Conservation (phyloP, 768 basidiomycete genomes). For the Calocera cornea region DNA sequence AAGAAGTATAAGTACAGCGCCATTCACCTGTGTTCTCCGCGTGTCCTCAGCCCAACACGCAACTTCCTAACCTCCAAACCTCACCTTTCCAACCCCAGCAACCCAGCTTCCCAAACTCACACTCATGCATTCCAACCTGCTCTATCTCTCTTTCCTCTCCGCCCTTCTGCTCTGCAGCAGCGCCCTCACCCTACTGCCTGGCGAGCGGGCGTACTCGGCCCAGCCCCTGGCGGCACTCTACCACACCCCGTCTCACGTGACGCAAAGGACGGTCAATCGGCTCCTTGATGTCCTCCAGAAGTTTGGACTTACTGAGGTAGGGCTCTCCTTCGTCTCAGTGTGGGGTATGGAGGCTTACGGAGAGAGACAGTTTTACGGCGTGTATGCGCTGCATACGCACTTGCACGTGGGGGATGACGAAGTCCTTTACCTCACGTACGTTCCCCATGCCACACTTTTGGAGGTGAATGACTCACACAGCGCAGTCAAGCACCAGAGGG, state of each 20-base stretch:
- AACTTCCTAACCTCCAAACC: neutral
- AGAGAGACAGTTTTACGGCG: neutral
- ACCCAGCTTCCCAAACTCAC: no score
- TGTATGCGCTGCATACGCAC: neutral
- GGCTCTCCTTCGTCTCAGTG: neutral
- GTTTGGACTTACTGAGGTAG: neutral
- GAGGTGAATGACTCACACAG: neutral
- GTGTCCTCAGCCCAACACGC: neutral
- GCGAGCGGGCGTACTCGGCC: neutral
- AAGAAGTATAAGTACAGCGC: no score
- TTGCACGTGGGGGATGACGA: neutral
- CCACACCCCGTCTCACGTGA: neutral
- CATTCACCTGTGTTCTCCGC: neutral
- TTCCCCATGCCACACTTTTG: neutral
- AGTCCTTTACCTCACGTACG: neutral
- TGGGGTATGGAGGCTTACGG: neutral
- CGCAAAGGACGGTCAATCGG: neutral
- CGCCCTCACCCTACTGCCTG: neutral
- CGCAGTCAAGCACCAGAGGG: neutral
- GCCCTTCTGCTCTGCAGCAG: neutral
- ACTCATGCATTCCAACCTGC: neutral
- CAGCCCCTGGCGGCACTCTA: neutral
- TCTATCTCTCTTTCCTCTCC: neutral
- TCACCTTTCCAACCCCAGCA: no score
- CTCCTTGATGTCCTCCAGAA: neutral